A percentile compares a stretch with the other conserved stretches of the same genome.
Evolutionary conservation across 306 rosid species (phyloP).

Genomic region (Fragaria nilgerrensis): DNA sequence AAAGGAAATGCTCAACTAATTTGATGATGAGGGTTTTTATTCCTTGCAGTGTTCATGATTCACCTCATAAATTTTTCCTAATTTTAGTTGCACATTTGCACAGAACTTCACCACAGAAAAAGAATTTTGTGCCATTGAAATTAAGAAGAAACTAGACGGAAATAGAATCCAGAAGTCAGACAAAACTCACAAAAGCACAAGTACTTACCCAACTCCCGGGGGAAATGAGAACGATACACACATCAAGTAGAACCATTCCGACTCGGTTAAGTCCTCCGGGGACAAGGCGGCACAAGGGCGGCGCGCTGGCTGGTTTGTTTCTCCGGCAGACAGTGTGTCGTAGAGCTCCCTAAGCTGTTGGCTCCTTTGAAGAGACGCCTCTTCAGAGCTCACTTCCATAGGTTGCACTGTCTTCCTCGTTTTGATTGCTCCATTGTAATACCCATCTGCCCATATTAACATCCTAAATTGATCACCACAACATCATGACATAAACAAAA

Average conservation of each 20-base stretch:
- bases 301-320: constrained; percentile 68
- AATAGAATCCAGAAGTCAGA: neutral
- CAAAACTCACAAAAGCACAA: neutral
- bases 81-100: neutral
- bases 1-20: constrained; percentile 14
- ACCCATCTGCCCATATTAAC: constrained; percentile 87
- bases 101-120: constrained; percentile 8
- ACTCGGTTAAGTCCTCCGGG: constrained; percentile 92
- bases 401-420: constrained; percentile 90
- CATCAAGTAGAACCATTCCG: constrained; percentile 98
- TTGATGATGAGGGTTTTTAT: neutral
- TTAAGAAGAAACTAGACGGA: neutral
- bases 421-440: constrained; percentile 95
- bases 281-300: constrained; percentile 89
- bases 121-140: neutral
- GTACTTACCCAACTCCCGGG: constrained; percentile 78
- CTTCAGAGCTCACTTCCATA: constrained; percentile 79
- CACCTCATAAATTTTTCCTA: neutral
- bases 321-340: constrained; percentile 70
- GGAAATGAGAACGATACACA: constrained; percentile 92
- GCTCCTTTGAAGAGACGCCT: constrained; percentile 79
- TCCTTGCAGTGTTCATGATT: neutral
- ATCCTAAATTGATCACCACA: constrained; percentile 40
- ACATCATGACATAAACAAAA: neutral
- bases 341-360: constrained; percentile 94